These are phyloP conservation scores for Hemileccinum impolitum DNA, from an alignment of 768 basidiomycete species.

Conservation along the genomic window DNA sequence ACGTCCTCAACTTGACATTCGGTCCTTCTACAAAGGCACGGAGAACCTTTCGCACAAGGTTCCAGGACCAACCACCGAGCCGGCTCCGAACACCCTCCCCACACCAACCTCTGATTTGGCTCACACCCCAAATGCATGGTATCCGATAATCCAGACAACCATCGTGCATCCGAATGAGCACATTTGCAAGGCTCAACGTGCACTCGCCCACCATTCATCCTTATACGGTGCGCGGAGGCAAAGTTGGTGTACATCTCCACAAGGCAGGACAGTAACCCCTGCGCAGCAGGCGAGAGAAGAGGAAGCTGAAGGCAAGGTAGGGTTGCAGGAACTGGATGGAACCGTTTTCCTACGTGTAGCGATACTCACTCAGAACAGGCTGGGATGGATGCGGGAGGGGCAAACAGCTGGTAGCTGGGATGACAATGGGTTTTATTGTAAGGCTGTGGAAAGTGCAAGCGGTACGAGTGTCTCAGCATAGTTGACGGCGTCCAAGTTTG, in stretches of 20 bases:
- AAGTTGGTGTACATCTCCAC: slow-evolving; percentile 21
- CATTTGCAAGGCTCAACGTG: slow-evolving; percentile 44
- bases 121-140: slow-evolving; percentile 53
- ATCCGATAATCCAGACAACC: slow-evolving; percentile 48
- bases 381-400: slow-evolving; percentile 42
- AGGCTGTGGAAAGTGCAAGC: not conserved
- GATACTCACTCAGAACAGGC: slow-evolving; percentile 42
- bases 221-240: slow-evolving; percentile 40
- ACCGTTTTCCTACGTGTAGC: slow-evolving; percentile 62
- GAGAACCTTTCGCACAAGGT: slow-evolving; percentile 34
- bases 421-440: slow-evolving; percentile 15
- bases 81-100: slow-evolving; percentile 27
- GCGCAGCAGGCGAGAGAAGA: slow-evolving; percentile 20
- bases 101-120: slow-evolving; percentile 33
- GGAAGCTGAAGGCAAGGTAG: slow-evolving; percentile 25
- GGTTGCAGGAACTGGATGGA: slow-evolving; percentile 44
- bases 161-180: slow-evolving; percentile 60
- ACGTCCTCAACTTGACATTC: slow-evolving; percentile 30
- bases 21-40: slow-evolving; percentile 28
- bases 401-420: slow-evolving; percentile 25
- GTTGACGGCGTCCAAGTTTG: no score
- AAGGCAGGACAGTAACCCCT: slow-evolving; percentile 13
- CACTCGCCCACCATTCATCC: slow-evolving; percentile 42
- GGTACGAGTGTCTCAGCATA: not conserved
- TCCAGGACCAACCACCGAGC: slow-evolving; percentile 19